Base-by-base conservation (phyloP, 768 basidiomycete species). In the Trametes sanguinea region DNA sequence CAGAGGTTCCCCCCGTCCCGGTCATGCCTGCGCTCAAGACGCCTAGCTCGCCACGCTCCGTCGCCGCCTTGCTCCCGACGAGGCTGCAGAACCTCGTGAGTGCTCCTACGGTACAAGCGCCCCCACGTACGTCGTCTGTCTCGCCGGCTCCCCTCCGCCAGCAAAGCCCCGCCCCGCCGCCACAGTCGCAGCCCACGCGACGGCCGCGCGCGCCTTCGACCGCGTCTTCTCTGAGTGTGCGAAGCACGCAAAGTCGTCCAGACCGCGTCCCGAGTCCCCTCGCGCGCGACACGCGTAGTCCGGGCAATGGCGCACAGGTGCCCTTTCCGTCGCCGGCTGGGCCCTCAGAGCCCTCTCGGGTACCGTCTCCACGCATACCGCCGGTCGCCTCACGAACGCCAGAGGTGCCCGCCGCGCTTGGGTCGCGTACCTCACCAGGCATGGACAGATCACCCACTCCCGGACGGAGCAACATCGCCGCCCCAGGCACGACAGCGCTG, bases 51-150 rank as follows among this genome's bases (percentile, higher is more conserved):
- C 78, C 77, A 32, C 73, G 75, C 56, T 75, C 77, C 14, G 75
- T 77, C 17, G 69, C 77, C 22, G 69, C 83, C 13, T 78, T 85
- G 42, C 73, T 85, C 27, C 84, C 85, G 14, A 74, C 76, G 48
- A 78, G 80, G 32, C 77, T 83, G 32, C 83, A 83, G 69, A 75
- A 76, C 63, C 77, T 80, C 64, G 77, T 83, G 32, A 46, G 60
- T 60, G 51, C 59, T 43, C 65, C 64, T 6, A 46, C 45, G 32
- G 42, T 61, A 30, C 68, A 64, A 39, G 51, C 30, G 35, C 51
- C 55, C 50, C 48, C 65, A 46, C 56, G 61, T 61, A 52, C n/a
- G 47, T 53, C 52, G 11, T 63, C 63, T 7, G 29, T 48, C 37
- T 27, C 55, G 6, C 59, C 52, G n/a, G 40, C 52, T 17, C 62